phyloP scores from a whole-genome alignment of 306 rosid genomes.

The Cicer judaicum region DNA sequence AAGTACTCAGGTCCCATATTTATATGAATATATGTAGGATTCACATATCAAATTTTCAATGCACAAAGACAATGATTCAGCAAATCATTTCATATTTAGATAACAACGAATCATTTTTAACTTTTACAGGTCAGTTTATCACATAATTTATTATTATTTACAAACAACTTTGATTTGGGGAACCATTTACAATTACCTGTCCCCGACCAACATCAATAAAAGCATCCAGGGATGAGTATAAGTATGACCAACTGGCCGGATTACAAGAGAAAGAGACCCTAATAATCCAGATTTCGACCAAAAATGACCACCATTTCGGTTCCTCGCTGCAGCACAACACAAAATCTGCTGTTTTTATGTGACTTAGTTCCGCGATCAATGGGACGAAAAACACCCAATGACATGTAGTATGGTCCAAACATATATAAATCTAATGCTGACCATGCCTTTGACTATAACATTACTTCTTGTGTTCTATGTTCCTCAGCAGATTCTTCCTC shows the following conservation, averaged over 20 bases:
- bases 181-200: slow-evolving; percentile 48
- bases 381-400: slow-evolving; percentile 48
- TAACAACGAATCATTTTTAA: slow-evolving; percentile 36
- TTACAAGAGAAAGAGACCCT: too few species aligned
- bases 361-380: slow-evolving; percentile 43
- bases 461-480: slow-evolving; percentile 43
- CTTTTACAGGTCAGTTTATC: slow-evolving; percentile 31
- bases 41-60: slow-evolving; percentile 34
- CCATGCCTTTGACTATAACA: slow-evolving; percentile 46
- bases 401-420: slow-evolving; percentile 34
- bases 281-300: background rate
- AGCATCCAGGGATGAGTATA: slow-evolving; percentile 34
- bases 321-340: slow-evolving; percentile 45
- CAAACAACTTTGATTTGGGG: slow-evolving; percentile 40
- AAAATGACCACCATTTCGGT: slow-evolving; percentile 22
- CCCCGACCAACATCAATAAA: slow-evolving; percentile 44
- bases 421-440: slow-evolving; percentile 35
- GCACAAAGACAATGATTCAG: slow-evolving; percentile 30
- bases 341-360: slow-evolving; percentile 44
- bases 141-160: slow-evolving; percentile 36
- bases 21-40: slow-evolving; percentile 34
- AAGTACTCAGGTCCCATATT: slow-evolving; percentile 27
- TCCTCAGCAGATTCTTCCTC: slow-evolving; percentile 60
- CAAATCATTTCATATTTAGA: slow-evolving; percentile 39
- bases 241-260: background rate